Base-by-base conservation (phyloP, 768 basidiomycete genomes). In the Paxillus involutus region DNA sequence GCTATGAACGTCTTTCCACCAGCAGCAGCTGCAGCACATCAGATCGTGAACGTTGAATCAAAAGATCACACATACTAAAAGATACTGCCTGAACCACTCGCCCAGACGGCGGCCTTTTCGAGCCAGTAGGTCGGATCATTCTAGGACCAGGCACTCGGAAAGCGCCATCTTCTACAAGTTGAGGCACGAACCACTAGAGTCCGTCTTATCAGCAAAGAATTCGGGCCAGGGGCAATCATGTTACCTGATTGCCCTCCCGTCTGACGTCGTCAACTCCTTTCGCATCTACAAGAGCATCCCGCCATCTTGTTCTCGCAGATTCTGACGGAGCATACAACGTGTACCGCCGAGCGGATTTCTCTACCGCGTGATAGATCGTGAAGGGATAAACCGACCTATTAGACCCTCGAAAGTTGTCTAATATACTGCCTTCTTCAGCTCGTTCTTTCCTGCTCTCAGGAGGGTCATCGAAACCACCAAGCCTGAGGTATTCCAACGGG, bases 171-270 rank as follows among this genome's bases (percentile, higher is more conserved):
- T 83, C 78, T 35, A 91, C 50, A 1, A 70, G 62, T 52, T 83
- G 78, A 14, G 81, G 77, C 29, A 82, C 82, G 57, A 89, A 91
- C 77, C 81, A 86, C 91, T 94, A 53, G 17, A 5, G 24, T 36
- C 12, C 1, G 42, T 33, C 33, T 30, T 39, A 24, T 62, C 45
- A 63, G 61, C 13, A 59, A 57, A 49, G 17, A 13, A 21, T 12
- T 42, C 9, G 3, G 14, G 47, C 3, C 30, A n/a, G 16, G 41
- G 33, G 52, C 21, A 56, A 41, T 13, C 14, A 29, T 11, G 6
- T 47, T 58, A 90, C 91, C 84, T 84, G 84, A 60, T 89, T 92
- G 16, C 77, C 79, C 41, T 92, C 91, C 57, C 83, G 82, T 46
- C 83, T 71, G 8, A 77, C 86, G 58, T 78, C 79, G 58, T 88